Conservation (phyloP, 2,329 filamentous ascomycete genomes). For the Pseudonectria buxi region DNA sequence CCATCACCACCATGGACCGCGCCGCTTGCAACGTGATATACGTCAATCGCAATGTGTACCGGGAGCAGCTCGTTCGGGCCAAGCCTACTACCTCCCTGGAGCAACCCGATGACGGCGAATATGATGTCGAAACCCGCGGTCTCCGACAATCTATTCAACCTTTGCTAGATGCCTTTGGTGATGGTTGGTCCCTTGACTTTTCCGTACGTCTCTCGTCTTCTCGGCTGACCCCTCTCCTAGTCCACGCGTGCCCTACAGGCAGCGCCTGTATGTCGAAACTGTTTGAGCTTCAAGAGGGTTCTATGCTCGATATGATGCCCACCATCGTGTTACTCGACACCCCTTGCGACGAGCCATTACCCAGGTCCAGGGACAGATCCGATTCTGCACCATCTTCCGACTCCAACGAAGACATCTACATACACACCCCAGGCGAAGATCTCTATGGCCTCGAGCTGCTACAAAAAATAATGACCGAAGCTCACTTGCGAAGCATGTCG, state of each 20-base stretch:
- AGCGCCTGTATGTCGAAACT: constrained; percentile 47
- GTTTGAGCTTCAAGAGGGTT: constrained; percentile 45
- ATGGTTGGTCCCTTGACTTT: constrained; percentile 34
- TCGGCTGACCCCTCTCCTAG: constrained; percentile 29
- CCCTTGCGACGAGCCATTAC: constrained; percentile 42
- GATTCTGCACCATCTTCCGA: constrained; percentile 40
- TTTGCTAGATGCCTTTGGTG: constrained; percentile 47
- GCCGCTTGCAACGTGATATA: constrained; percentile 54
- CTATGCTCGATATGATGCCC: constrained; percentile 46
- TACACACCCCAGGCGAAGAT: constrained; percentile 40
- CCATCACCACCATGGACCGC: constrained; percentile 50
- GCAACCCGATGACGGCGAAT: constrained; percentile 12
- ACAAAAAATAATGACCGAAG: constrained; percentile 52
- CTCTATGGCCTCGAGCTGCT: constrained; percentile 49
- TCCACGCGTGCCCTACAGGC: constrained; percentile 49
- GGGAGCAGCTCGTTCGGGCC: constrained; percentile 37
- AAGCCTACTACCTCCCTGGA: constrained; percentile 10
- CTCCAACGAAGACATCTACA: constrained; percentile 29
- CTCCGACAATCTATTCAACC: constrained; percentile 41
- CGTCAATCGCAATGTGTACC: constrained; percentile 47
- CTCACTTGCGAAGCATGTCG: constrained; percentile 48
- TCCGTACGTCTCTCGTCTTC: constrained; percentile 3
- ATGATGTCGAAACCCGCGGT: constrained; percentile 32
- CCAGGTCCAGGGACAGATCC: constrained; percentile 27
- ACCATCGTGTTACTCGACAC: constrained; percentile 53